Base-by-base conservation (phyloP, 345 rosid species). In the Corchorus olitorius region DNA sequence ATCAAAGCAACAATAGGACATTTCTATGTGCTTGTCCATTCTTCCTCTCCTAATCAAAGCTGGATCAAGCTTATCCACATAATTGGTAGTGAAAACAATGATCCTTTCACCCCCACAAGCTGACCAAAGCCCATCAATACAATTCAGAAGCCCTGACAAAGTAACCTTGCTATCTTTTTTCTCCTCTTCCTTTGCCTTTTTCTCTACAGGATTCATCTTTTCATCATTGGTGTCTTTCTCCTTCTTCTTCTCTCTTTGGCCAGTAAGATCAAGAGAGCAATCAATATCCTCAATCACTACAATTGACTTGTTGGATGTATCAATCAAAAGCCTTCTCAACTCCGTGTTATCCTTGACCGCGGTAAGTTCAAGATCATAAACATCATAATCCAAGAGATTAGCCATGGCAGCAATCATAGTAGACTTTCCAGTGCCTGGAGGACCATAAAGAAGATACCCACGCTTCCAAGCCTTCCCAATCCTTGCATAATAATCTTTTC, bases 401-500 rank as follows among this genome's bases (percentile, higher is more conserved):
- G 97, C 93, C 81, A 92, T 89, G 43, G 93, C 94, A 1, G 92
- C 80, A 13, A 92, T 85, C 85, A 90, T 90, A 16, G 92, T 87
- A 0, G 98, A 94, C 65, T 94, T 92, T 5, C 97, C 98, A 5
- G 97, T 90, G 9, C 95, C 93, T 0, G 96, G 87, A 19, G 92
- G 94, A 9, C 94, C 97, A 65, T 83, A 85, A 39, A 92, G 84
- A 17, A 92, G 85, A 82, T 92, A 92, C 14, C 93, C 92, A 0
- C 98, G 72, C 80, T 94, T 94, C 98, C 98, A 93, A 9, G 89
- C 82, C 77, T 92, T 92, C 11, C 91, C 95, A 41, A 92, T 78
- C 75, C 82, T 84, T 0, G 75, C 83, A 46, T 90, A 93, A 53
- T 93, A 91, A 60, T 88, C 91, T 80, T 91, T 82, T 14, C 84